Conservation (phyloP, 768 basidiomycete genomes). For the Hericium coralloides region DNA sequence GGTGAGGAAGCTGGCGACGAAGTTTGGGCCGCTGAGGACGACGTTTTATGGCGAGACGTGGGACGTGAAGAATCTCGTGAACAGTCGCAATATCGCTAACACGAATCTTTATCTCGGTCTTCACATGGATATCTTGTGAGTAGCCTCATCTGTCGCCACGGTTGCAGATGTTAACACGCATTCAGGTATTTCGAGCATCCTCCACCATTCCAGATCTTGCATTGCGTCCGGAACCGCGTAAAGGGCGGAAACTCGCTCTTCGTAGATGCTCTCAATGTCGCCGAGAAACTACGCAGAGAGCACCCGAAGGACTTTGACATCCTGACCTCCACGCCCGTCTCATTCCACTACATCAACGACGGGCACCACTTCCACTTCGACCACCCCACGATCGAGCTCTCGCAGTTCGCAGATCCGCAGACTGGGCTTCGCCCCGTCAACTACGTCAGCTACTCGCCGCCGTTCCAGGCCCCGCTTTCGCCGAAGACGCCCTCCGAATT, state of each 20-base stretch:
- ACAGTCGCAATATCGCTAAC: constrained; percentile 90
- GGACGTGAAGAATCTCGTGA: constrained; percentile 71
- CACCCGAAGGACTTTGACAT: constrained; percentile 45
- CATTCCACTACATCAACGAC: constrained; percentile 88
- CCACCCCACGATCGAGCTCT: constrained; percentile 72
- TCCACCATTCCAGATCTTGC: constrained; percentile 87
- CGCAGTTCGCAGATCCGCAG: constrained; percentile 6
- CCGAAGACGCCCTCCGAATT: constrained; percentile 44
- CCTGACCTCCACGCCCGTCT: constrained; percentile 58
- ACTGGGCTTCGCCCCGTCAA: constrained; percentile 28
- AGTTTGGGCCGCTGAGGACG: constrained; percentile 67
- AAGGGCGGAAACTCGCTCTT: constrained; percentile 80
- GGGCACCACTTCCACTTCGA: constrained; percentile 68
- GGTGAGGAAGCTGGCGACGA: constrained; percentile 50
- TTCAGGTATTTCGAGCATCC: constrained; percentile 84
- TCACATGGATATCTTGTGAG: constrained; percentile 89
- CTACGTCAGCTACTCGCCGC: constrained; percentile 87
- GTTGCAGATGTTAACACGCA: background rate
- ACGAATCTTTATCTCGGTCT: constrained; percentile 83
- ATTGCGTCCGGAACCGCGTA: constrained; percentile 82
- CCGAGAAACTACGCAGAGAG: constrained; percentile 36
- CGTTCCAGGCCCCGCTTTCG: constrained; percentile 82
- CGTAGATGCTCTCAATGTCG: constrained; percentile 69
- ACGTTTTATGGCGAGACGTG: constrained; percentile 90
- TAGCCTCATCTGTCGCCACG: constrained; percentile 7